Conservation (phyloP, 768 basidiomycete genomes). For the Pisolithus tinctorius region DNA sequence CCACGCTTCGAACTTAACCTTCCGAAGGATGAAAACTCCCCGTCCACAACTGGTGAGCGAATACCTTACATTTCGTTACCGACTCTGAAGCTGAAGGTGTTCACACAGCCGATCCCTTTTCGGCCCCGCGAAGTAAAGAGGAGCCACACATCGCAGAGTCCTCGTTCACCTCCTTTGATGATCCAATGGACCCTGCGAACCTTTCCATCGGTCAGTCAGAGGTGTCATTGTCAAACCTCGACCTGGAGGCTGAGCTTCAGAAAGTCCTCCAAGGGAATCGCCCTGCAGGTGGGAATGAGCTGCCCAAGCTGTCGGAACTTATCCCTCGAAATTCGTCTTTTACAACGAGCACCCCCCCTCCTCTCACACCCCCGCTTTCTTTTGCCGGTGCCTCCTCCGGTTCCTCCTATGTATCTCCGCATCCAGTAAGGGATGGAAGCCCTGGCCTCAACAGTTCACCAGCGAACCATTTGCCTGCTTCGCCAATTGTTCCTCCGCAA, state of each 20-base stretch:
- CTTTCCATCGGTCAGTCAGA: constrained; percentile 32
- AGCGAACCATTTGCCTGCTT: not conserved
- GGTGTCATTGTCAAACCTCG: constrained; percentile 28
- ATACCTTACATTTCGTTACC: not conserved
- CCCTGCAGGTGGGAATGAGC: constrained; percentile 5
- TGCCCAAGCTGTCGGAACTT: constrained; percentile 19
- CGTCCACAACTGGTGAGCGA: constrained; percentile 13
- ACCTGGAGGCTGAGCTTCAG: constrained; percentile 24
- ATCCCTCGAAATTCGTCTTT: constrained; percentile 18
- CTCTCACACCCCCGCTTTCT: constrained; percentile 12
- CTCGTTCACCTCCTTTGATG: constrained; percentile 23
- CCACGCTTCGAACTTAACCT: constrained; percentile 27
- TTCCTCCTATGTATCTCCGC: constrained; percentile 12
- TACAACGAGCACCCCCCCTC: constrained; percentile 24
- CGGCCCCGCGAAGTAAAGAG: constrained; percentile 15
- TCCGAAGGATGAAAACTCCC: constrained; percentile 15
- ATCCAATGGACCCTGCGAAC: constrained; percentile 25
- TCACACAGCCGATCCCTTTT: constrained; percentile 17
- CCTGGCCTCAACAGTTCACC: constrained; percentile 1
- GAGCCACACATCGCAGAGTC: constrained; percentile 15
- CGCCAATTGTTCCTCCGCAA: not conserved
- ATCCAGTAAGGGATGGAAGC: constrained; percentile 3
- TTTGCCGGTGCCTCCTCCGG: constrained; percentile 9
- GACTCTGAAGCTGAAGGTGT: constrained; percentile 7
- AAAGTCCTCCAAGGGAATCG: constrained; percentile 13